Base-by-base conservation (phyloP, 768 basidiomycete species). In the Boletus reticulatus region DNA sequence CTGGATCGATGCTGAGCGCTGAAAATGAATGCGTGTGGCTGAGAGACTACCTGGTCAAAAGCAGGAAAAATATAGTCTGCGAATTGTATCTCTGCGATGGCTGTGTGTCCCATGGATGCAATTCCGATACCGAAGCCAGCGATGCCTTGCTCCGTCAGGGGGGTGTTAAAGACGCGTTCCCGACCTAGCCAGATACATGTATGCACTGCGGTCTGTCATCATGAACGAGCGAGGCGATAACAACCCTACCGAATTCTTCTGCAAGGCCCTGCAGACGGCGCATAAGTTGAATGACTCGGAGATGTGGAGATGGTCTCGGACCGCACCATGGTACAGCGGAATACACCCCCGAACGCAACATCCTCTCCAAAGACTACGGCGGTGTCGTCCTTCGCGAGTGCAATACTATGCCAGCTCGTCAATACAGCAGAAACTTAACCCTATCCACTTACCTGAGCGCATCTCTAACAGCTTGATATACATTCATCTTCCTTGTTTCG, bases 131-230 rank as follows among this genome's bases (percentile, higher is more conserved):
- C 95, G 65, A 97, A 97, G 16, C 94, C 94, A 32, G 90, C 94
- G 54, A 98, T 96, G 10, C 94, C 94, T 72, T 94, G 92, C 64
- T 94, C 92, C 2, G 90, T 92, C 50, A 97, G 71, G 4, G 94
- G 94, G 0, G 94, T 98, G 70, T 98, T 97, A 73, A 98, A 97
- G 44, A 98, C 92, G 42, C 94, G 85, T 69, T 96, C 93, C 46
- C 85, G 83, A 22, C 93, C 92, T 94, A 62, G 20, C 12, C 52
- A 48, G 48, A 48, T 43, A 14, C 27, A 62, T 17, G 10, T 24
- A 55, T 41, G n/a, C 17, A 57, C 16, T 19, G 16, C 32, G 17
- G 48, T 44, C 13, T 48, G 48, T 50, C 38, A 42, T 42, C 44
- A 32, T 29, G 29, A 14, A 22, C 32, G 37, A 22, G 51, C n/a